A percentile compares a stretch with the other conserved stretches of the same genome.
Evolutionary conservation across 768 basidiomycete species (phyloP).

Genomic region (Termitomyces sp.): DNA sequence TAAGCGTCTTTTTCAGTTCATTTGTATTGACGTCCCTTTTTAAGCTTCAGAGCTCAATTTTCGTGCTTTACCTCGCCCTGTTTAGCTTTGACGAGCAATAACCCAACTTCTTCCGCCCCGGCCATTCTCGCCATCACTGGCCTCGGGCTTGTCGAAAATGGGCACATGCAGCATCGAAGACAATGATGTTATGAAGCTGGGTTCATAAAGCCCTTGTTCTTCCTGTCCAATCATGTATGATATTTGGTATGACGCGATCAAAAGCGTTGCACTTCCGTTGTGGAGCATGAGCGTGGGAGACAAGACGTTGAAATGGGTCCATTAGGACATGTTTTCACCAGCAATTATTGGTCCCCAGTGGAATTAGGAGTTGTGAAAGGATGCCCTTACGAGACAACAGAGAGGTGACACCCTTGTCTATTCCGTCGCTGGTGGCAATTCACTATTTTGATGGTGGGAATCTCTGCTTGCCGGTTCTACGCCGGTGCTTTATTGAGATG

Average conservation of each 20-base stretch:
- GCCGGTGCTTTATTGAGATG: too few species aligned
- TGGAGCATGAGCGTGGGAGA: too few species aligned
- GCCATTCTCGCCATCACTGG: background rate
- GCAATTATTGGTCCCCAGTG: too few species aligned
- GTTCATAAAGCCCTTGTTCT: background rate
- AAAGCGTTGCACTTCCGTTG: background rate
- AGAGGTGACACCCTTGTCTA: too few species aligned
- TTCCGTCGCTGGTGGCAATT: too few species aligned
- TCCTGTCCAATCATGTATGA: background rate
- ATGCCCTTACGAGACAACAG: too few species aligned
- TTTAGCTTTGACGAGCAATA: background rate
- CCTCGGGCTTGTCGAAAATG: background rate
- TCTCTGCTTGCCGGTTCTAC: too few species aligned
- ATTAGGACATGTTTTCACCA: too few species aligned
- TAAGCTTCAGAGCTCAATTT: background rate
- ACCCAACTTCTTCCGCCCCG: background rate
- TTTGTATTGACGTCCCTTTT: background rate
- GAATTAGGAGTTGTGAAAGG: too few species aligned
- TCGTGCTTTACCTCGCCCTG: background rate
- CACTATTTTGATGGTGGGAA: too few species aligned
- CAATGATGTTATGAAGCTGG: background rate
- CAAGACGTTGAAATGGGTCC: too few species aligned
- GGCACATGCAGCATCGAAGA: background rate
- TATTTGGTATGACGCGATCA: background rate
- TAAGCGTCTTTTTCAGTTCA: background rate